Percentiles rank a stretch among this genome's conserved stretches.
phyloP scores from a whole-genome alignment of 129 eudicot species.

The Arctium lappa region DNA sequence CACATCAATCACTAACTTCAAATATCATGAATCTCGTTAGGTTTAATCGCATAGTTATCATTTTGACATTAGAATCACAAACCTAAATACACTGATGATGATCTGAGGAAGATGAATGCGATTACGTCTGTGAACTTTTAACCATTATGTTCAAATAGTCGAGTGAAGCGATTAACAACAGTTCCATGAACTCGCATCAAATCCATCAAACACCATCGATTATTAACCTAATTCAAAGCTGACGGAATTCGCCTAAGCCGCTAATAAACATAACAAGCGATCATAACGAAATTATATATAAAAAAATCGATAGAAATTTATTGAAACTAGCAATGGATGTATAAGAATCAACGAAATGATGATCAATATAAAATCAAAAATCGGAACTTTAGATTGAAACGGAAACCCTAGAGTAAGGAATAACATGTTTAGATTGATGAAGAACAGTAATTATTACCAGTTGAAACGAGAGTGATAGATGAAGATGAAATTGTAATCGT shows the following conservation, averaged over 20 bases:
- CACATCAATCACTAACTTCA: neutral
- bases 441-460: neutral
- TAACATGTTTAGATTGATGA: neutral
- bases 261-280: neutral
- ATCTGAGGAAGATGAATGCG: neutral
- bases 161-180: neutral
- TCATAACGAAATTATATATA: neutral
- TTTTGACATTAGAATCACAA: neutral
- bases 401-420: constrained; percentile 47
- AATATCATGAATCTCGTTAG: neutral
- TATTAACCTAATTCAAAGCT: neutral
- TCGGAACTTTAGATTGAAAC: constrained; percentile 6
- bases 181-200: neutral
- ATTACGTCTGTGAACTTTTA: neutral
- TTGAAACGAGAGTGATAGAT: neutral
- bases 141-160: neutral
- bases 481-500: neutral
- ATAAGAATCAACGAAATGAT: neutral
- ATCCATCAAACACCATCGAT: neutral
- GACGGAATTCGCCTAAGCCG: neutral
- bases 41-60: neutral
- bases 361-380: neutral
- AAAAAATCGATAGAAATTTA: neutral
- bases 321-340: constrained; percentile 12
- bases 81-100: neutral